Base-by-base conservation (phyloP, 2,329 filamentous ascomycete species). In the Aureobasidium subglaciale region DNA sequence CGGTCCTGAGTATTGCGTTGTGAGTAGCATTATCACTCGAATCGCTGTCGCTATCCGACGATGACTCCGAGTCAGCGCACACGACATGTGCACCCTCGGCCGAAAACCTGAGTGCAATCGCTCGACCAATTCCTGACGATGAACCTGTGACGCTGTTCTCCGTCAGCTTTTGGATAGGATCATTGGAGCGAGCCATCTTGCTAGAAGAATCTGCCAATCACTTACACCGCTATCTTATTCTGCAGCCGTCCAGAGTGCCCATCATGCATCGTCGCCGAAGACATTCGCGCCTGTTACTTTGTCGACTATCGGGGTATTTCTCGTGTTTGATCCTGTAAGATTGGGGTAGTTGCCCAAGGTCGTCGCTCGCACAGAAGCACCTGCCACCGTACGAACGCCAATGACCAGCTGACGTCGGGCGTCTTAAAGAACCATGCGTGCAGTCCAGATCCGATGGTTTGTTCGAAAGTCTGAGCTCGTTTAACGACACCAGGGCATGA, bases 81-180 rank as follows among this genome's bases (percentile, higher is more conserved):
- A 61, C 63, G 11, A 68, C 56, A 20, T 63, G 60, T 24, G 66
- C 66, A 38, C 66, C 66, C 57, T 68, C 64, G 18, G 59, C 34
- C 7, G 66, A 65, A 42, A 63, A 64, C 1, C 59, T 59, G 9
- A 67, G 61, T 37, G 60, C 61, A 16, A 67, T 68, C n/a, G 64
- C 64, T 41, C 66, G 61, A 20, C 66, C 67, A 6, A 68, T 60
- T 2, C 66, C 66, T 9, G 64, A 64, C 2, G 65, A 65, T 5
- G 62, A 59, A 37, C 66, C 66, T 20, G 64, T 57, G 11, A 57
- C 48, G n/a, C 50, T 55, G 22, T 4, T 11, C 3, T 7, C 9
- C 27, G 50, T 55, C 29, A 55, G 27, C 20, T 16, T 5, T n/a
- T 34, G 25, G n/a, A 22, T n/a, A 41, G 15, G 20, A 30, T 20